Evolutionary conservation across 192 early-diverging fungal genomes (phyloP), one percentile per base, ranked within the genome.

Genomic region (Jimgerdemannia lactiflua): DNA sequence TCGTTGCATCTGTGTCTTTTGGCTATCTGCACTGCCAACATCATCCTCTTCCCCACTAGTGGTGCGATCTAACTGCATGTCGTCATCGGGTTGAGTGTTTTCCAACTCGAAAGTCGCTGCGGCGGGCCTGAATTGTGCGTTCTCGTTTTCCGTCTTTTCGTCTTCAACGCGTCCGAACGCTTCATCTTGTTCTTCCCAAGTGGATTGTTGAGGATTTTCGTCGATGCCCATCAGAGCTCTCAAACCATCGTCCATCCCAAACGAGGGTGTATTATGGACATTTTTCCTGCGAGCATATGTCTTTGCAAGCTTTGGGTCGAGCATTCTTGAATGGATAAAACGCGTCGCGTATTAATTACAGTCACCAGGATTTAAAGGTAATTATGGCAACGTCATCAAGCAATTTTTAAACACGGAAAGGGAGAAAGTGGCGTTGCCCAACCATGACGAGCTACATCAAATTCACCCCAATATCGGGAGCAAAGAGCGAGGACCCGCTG

Each of bases 381-480:
- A n/a, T n/a, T n/a, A n/a, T n/a, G n/a, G n/a, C n/a, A n/a, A 29
- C 29, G 29, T 29, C 29, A 29, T 29, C 29, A 0, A 29, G 29
- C 29, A 29, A 29, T 29, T 29, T n/a, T 29, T 29, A 29, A 29
- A 29, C 29, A 29, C 29, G 29, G 29, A 29, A 29, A 29, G 29
- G 29, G 29, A 29, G 0, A 29, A 29, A 29, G 29, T 29, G 29
- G 29, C 29, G 29, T 29, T 29, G 29, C 29, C 29, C 49, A 6
- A 59, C 67, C 67, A 82, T 82, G 81, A 72, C 78, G 42, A 82
- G 81, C 69, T 79, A 83, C 79, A 83, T 97, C 76, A 92, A 94
- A 75, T 96, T 99, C 84, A 95, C 92, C 4, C 88, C 93, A 9
- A 88, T 97, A 43, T 93, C 94, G 4, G 96, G 97, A 4, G 93